Base-by-base conservation (phyloP, 2,329 filamentous ascomycete genomes). In the Paecilomyces sp. region DNA sequence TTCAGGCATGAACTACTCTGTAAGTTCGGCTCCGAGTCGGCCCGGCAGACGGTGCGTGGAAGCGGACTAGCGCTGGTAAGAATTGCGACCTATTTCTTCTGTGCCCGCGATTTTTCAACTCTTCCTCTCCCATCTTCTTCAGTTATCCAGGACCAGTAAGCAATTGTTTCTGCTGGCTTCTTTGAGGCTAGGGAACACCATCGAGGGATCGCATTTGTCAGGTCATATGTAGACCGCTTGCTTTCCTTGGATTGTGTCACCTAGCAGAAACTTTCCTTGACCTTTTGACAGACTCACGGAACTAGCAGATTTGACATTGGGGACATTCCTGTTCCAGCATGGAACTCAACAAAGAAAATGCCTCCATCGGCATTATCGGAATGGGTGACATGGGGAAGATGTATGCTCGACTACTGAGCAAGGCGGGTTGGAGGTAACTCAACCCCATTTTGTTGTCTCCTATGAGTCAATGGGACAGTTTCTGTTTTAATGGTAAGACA, bases 311-410 rank as follows among this genome's bases (percentile, higher is more conserved):
- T 60, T 57, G 54, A 63, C 51, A 55, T 55, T 30, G 57, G 56
- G 56, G 58, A 57, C 58, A 60, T 36, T 60, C 51, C 28, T 61
- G 51, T 52, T 61, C 53, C 61, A 63, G 34, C 25, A 75, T 75
- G 73, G 67, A 64, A 33, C 71, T 72, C 61, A 72, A 70, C 67
- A 79, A 85, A 87, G 85, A 88, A 67, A 81, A 84, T 70, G 91
- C 91, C 73, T 86, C 88, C 63, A 85, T 99, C 66, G 94, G 94
- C 66, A 89, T 99, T 71, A 99, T 99, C 74, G 94, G 94, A 62
- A 97, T 99, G 92, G 94, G 94, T 65, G 93, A 97, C 71, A 99
- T 99, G 94, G 94, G 94, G 71, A 96, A 89, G 83, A 95, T 99
- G 91, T 99, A 99, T 77, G 91, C 94, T 71, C 86, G 89, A 71